Conservation (phyloP, 495 filamentous ascomycete genomes). For the Penicillium egyptiacum region DNA sequence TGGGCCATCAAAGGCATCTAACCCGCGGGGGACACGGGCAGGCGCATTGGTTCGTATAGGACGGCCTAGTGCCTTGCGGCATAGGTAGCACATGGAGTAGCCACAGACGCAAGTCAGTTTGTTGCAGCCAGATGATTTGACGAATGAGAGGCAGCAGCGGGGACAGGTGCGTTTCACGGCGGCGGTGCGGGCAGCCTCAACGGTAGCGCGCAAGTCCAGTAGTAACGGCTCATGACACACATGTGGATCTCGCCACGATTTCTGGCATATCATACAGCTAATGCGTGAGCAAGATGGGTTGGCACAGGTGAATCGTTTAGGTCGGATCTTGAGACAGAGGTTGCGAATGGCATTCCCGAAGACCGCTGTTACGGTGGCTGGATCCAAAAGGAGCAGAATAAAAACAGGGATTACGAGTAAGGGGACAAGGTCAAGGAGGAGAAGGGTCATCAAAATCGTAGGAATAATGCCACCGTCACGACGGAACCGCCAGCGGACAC, state of each 20-base stretch:
- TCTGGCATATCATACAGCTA: slow-evolving; percentile 76
- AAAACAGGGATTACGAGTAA: slow-evolving; percentile 52
- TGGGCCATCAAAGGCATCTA: slow-evolving; percentile 15
- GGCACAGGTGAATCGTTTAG: slow-evolving; percentile 72
- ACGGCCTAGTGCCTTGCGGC: slow-evolving; percentile 55
- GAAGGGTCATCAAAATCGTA: slow-evolving; percentile 34
- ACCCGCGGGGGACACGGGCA: slow-evolving; percentile 5
- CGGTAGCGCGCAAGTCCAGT: slow-evolving; percentile 76
- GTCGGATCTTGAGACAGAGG: slow-evolving; percentile 61
- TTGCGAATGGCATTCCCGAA: slow-evolving; percentile 58
- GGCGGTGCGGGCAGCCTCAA: slow-evolving; percentile 87
- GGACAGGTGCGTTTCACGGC: slow-evolving; percentile 96
- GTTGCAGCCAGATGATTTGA: slow-evolving; percentile 92
- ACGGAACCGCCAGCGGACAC: slow-evolving; percentile 49
- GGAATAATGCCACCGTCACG: slow-evolving; percentile 45
- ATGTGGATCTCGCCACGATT: slow-evolving; percentile 66
- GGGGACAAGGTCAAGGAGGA: slow-evolving; percentile 52
- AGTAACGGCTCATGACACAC: slow-evolving; percentile 61
- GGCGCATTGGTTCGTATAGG: slow-evolving; percentile 18
- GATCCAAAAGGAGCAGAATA: slow-evolving; percentile 43
- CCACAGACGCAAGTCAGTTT: slow-evolving; percentile 97
- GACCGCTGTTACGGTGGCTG: slow-evolving; percentile 38
- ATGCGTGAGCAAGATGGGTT: slow-evolving; percentile 61
- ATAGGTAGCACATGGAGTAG: slow-evolving; percentile 96
- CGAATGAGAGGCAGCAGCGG: slow-evolving; percentile 81